Percentiles rank a stretch among this genome's conserved stretches.
Evolutionary conservation across 2,329 filamentous ascomycete genomes (phyloP).

Genomic region (Penicillium sp.): DNA sequence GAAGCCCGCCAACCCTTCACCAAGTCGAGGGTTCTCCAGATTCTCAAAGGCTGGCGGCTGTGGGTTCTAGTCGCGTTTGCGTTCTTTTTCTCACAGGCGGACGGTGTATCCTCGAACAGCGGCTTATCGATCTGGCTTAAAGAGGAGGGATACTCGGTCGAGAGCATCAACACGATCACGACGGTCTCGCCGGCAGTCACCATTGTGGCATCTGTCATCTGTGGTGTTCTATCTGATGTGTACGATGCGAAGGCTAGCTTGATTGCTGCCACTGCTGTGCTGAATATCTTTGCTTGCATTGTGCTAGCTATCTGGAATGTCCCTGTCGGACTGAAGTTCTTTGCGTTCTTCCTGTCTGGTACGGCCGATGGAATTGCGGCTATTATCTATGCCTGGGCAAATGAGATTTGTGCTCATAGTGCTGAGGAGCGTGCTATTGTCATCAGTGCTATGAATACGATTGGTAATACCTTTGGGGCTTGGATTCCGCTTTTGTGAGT

Average conservation of each 20-base stretch:
- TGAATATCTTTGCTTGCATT: slow-evolving; percentile 21
- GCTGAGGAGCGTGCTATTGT: slow-evolving; percentile 27
- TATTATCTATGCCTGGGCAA: slow-evolving; percentile 27
- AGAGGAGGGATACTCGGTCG: slow-evolving; percentile 21
- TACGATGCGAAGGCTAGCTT: slow-evolving; percentile 19
- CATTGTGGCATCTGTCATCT: slow-evolving; percentile 19
- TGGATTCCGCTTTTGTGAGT: slow-evolving; percentile 30
- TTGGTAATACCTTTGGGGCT: slow-evolving; percentile 35
- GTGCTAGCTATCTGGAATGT: slow-evolving; percentile 21
- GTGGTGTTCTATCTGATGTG: slow-evolving; percentile 16
- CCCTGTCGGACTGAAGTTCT: slow-evolving; percentile 20
- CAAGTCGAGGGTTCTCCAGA: slow-evolving; percentile 9
- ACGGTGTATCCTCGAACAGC: slow-evolving; percentile 24
- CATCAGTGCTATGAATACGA: slow-evolving; percentile 30
- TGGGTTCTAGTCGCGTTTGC: slow-evolving; percentile 20
- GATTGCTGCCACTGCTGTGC: slow-evolving; percentile 15
- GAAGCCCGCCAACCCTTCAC: slow-evolving; percentile 23
- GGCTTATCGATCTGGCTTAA: slow-evolving; percentile 25
- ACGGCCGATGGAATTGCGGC: slow-evolving; percentile 25
- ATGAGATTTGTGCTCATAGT: slow-evolving; percentile 35
- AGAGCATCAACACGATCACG: slow-evolving; percentile 20
- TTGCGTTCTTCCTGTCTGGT: slow-evolving; percentile 23
- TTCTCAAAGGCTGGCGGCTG: slow-evolving; percentile 20
- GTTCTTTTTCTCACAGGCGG: slow-evolving; percentile 27
- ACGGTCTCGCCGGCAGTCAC: slow-evolving; percentile 20